These are phyloP conservation scores for Colletotrichum nymphaeae DNA, from an alignment of 2,329 filamentous ascomycete genomes.

Conservation along the genomic window DNA sequence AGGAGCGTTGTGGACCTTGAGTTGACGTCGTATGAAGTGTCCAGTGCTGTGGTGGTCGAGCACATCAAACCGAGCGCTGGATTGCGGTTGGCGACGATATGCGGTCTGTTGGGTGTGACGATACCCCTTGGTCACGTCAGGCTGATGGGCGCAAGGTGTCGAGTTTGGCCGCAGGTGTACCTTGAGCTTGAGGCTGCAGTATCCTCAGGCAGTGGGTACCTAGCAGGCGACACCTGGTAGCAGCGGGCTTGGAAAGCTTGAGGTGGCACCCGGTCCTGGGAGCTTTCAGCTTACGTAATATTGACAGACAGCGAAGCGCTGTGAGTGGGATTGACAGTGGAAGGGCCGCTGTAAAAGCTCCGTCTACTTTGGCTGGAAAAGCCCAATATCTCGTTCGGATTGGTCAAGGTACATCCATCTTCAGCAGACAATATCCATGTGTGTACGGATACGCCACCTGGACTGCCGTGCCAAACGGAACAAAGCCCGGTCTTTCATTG, in stretches of 20 bases:
- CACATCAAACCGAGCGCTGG: constrained; percentile 19
- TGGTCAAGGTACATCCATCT: not conserved
- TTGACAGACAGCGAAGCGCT: not conserved
- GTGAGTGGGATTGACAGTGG: not conserved
- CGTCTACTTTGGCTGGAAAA: not conserved
- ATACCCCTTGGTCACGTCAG: constrained; percentile 25
- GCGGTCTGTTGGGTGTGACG: constrained; percentile 5
- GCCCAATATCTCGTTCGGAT: not conserved
- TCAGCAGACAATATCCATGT: not conserved
- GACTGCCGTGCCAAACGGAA: not conserved
- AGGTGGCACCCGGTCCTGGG: not conserved
- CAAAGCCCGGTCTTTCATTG: constrained; percentile 16
- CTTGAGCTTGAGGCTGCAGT: not conserved
- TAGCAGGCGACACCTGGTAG: not conserved
- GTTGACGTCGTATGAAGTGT: constrained; percentile 12
- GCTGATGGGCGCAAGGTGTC: constrained; percentile 29
- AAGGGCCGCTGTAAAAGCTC: not conserved
- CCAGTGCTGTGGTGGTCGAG: not conserved
- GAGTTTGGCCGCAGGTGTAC: constrained; percentile 9
- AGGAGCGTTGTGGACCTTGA: constrained; percentile 25
- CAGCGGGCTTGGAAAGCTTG: not conserved
- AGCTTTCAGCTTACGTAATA: not conserved
- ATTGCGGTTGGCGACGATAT: constrained; percentile 41
- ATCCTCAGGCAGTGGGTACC: constrained; percentile 26
- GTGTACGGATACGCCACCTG: not conserved